Evolutionary conservation across 108 stramenopile species (phyloP).

Genomic region (Skeletonema tropicum): DNA sequence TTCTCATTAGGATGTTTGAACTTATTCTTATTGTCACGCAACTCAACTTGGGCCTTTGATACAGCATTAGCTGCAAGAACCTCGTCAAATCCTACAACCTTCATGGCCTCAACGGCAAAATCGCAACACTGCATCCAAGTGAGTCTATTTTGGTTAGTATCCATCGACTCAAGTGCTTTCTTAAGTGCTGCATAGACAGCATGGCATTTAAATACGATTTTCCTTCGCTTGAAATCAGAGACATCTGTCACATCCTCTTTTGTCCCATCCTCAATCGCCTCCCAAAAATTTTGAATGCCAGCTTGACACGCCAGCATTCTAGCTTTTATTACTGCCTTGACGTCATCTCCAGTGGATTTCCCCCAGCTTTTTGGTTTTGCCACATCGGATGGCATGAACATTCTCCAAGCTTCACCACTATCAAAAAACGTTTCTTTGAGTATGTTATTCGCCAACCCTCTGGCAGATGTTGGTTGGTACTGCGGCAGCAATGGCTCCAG

Average conservation of each 20-base stretch:
- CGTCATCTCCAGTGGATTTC: background rate
- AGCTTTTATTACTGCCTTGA: background rate
- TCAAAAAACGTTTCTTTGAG: background rate
- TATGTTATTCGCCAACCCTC: background rate
- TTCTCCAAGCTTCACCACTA: background rate
- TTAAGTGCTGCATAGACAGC: background rate
- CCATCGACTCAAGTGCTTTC: background rate
- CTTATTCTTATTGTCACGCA: conserved; percentile 3
- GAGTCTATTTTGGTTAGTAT: background rate
- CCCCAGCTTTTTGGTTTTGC: background rate
- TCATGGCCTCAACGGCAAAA: background rate
- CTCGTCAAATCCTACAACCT: background rate
- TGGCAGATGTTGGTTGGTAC: background rate
- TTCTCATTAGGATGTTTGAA: background rate
- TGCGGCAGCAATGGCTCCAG: background rate
- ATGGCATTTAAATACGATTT: background rate
- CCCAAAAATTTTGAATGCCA: background rate
- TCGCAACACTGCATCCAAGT: background rate
- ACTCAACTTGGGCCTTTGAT: background rate
- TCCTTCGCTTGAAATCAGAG: background rate
- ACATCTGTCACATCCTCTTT: background rate
- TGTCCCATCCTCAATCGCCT: background rate
- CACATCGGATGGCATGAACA: background rate
- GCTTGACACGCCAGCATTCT: background rate
- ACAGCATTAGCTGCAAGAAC: background rate